phyloP scores from a whole-genome alignment of 2,329 filamentous ascomycete genomes.

The Fusarium papillatum region DNA sequence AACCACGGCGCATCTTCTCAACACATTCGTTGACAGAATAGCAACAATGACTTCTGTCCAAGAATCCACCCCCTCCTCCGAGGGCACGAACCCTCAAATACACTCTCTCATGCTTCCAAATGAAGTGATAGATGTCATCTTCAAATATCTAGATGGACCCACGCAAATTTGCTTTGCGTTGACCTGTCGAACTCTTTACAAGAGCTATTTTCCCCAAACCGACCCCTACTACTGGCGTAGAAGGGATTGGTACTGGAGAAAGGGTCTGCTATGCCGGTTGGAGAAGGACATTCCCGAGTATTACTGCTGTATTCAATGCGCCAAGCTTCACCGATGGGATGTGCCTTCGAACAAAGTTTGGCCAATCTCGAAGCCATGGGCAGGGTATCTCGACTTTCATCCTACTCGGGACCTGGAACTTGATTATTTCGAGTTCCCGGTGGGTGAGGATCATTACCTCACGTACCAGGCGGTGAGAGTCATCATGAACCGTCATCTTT shows the following conservation, averaged over 20 bases:
- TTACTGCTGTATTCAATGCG: background rate
- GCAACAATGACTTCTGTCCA: background rate
- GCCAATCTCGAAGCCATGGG: background rate
- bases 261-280: background rate
- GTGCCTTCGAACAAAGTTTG: background rate
- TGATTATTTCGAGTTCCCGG: background rate
- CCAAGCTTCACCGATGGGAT: background rate
- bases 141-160: background rate
- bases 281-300: background rate
- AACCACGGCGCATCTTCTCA: background rate
- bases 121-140: background rate
- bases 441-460: background rate
- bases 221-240: background rate
- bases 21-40: background rate
- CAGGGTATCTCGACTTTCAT: background rate
- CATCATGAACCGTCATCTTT: background rate
- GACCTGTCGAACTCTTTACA: background rate
- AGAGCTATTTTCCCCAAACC: background rate
- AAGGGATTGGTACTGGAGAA: background rate
- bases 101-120: background rate
- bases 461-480: background rate
- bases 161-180: background rate
- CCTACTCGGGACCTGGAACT: no score
- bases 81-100: background rate
- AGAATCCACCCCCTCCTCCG: background rate